Evolutionary conservation across 2,329 filamentous ascomycete species (phyloP), one percentile per base, ranked within the genome.

Genomic region (Lachnellula cervina): DNA sequence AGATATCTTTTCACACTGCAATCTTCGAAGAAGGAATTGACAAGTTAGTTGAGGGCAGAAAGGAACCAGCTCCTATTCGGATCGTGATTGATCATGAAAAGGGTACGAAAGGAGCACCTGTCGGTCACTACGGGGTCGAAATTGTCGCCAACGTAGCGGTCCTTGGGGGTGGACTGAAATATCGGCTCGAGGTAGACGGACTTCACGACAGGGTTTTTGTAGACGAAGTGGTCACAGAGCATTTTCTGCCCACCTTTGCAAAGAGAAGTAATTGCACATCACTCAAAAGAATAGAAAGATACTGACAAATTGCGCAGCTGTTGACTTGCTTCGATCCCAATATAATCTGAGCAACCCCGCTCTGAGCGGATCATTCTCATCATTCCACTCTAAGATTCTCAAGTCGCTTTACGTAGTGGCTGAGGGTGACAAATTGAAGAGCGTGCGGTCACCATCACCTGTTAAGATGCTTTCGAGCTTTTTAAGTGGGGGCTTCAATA

Each of bases 381-480:
- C 85, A 11, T 90, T 88, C 62, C 88, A 96, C 67, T 84, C 85
- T 46, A 90, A 90, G 59, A 83, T 89, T 2, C 76, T 96, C 28
- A 86, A 86, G 35, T 83, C 84, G 4, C 74, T 96, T 23, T 81
- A 80, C 47, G 76, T 89, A 42, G 76, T 82, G 19, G 76, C 82
- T 34, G 80, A 86, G 42, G 78, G 80, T 0, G 83, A 86, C 66
- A 88, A 83, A 69, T 80, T 83, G 11, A 80, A 80, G 53, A 85
- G 84, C 0, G 89, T 89, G 67, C 80, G 93, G 9, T 84, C 85
- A 4, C 82, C 87, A n/a, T 97, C 92, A 0, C 92, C 93, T 0
- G 89, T 95, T 48, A 97, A 97, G 70, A 79, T 96, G 66, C 77
- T 97, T 16, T 95, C 92, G 0, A 96, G 81, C 66, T 82, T 97